phyloP scores from a whole-genome alignment of 129 eudicot genomes.

The Artemisia argyi region DNA sequence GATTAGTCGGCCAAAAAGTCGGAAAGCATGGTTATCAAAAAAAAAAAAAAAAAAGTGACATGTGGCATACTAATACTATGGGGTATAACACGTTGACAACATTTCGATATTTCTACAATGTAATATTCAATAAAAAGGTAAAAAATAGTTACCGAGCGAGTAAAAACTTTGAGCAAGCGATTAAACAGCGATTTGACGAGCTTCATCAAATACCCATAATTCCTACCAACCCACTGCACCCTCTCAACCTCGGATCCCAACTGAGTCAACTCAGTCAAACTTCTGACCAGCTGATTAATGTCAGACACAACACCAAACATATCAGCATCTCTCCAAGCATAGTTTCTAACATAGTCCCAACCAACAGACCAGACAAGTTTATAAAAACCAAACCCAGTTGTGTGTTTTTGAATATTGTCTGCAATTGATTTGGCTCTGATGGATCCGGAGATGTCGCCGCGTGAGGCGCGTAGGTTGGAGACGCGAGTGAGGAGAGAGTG shows the following conservation, averaged over 20 bases:
- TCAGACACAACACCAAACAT: slow-evolving; percentile 47
- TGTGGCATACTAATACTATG: too few relatives aligned
- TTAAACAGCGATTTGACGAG: slow-evolving; percentile 47
- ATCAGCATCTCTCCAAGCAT: slow-evolving; percentile 57
- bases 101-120: too few relatives aligned
- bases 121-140: too few relatives aligned
- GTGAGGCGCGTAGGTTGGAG: slow-evolving; percentile 72
- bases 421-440: slow-evolving; percentile 57
- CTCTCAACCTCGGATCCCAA: slow-evolving; percentile 47
- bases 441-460: slow-evolving; percentile 68
- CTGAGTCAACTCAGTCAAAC: slow-evolving; percentile 51
- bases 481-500: slow-evolving; percentile 75
- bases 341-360: slow-evolving; percentile 69
- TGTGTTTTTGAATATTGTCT: slow-evolving; percentile 41
- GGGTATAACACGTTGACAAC: too few relatives aligned
- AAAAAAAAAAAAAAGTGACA: too few relatives aligned
- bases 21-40: too few relatives aligned
- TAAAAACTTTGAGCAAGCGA: slow-evolving; percentile 48
- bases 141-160: slow-evolving; percentile 43
- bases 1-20: too few relatives aligned
- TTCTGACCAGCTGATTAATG: slow-evolving; percentile 47
- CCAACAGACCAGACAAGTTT: slow-evolving; percentile 46
- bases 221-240: slow-evolving; percentile 50
- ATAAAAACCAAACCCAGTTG: slow-evolving; percentile 55
- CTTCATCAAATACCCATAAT: slow-evolving; percentile 44